phyloP scores from a whole-genome alignment of 371 early-diverging fungal species.

The Actinomortierella wolfii region DNA sequence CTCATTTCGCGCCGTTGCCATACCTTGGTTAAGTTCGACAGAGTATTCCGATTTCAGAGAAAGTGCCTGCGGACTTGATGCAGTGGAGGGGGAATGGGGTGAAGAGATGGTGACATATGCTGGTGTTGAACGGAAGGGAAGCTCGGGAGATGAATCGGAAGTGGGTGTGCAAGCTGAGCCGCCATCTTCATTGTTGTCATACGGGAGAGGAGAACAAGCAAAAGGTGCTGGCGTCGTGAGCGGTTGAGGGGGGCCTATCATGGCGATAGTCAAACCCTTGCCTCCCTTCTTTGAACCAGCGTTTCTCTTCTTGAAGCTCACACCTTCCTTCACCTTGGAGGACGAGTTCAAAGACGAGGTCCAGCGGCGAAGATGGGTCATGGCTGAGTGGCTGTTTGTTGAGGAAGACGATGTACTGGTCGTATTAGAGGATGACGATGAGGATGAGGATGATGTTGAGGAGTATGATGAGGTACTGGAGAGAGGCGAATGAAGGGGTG shows the following conservation, averaged over 20 bases:
- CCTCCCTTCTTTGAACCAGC: constrained; percentile 8
- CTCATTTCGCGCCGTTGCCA: constrained; percentile 1
- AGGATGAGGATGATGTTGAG: no score
- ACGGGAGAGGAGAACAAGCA: constrained; percentile 40
- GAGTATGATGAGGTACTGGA: no score
- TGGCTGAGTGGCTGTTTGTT: constrained; percentile 13
- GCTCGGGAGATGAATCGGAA: constrained; percentile 17
- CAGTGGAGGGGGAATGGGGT: not conserved
- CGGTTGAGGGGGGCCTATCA: constrained; percentile 34
- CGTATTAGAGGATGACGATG: no score
- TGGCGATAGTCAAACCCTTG: constrained; percentile 25
- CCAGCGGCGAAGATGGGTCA: constrained; percentile 38
- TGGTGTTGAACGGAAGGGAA: constrained; percentile 9
- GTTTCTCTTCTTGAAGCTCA: not conserved
- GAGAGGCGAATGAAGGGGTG: no score
- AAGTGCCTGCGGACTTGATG: not conserved
- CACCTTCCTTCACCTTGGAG: constrained; percentile 12
- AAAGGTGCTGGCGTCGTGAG: constrained; percentile 31
- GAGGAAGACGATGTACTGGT: no score
- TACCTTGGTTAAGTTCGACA: not conserved
- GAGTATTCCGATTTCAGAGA: not conserved
- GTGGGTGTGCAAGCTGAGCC: constrained; percentile 6
- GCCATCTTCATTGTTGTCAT: not conserved
- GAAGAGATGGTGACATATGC: no score
- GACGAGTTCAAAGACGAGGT: constrained; percentile 22